phyloP scores from a whole-genome alignment of 169 alveolate genomes.

The Plasmodium sp. region DNA sequence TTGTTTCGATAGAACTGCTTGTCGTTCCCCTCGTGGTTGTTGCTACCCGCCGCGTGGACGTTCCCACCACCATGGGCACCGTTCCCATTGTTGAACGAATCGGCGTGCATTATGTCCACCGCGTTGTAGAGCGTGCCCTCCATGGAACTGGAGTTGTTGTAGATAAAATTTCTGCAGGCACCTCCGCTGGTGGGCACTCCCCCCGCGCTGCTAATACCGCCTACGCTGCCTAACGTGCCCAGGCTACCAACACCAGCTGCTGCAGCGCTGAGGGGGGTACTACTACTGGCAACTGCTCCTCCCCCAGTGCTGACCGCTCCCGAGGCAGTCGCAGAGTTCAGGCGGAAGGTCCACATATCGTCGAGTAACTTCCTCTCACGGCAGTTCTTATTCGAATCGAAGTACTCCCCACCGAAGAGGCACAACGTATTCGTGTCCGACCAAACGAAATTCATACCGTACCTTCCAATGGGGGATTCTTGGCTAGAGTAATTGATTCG shows the following conservation, averaged over 20 bases:
- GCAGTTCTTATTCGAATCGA: conserved; percentile 74
- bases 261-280: neutral
- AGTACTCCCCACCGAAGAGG: conserved; percentile 91
- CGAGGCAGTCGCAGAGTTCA: neutral
- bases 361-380: conserved; percentile 84
- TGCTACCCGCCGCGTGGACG: neutral
- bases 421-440: conserved; percentile 88
- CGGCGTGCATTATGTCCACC: neutral
- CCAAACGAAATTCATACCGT: conserved; percentile 91
- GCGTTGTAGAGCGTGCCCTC: neutral
- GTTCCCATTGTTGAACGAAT: neutral
- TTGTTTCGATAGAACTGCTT: neutral
- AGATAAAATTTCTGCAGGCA: neutral
- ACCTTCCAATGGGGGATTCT: conserved; percentile 89
- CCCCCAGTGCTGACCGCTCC: neutral
- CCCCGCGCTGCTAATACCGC: neutral
- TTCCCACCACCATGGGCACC: neutral
- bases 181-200: neutral
- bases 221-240: neutral
- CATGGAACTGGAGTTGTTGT: neutral
- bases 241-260: neutral
- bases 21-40: neutral
- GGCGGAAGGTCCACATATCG: conserved; percentile 88
- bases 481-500: conserved; percentile 85
- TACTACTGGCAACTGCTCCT: neutral